Conservation (phyloP, 2,329 filamentous ascomycete genomes). For the Tolypocladium album region DNA sequence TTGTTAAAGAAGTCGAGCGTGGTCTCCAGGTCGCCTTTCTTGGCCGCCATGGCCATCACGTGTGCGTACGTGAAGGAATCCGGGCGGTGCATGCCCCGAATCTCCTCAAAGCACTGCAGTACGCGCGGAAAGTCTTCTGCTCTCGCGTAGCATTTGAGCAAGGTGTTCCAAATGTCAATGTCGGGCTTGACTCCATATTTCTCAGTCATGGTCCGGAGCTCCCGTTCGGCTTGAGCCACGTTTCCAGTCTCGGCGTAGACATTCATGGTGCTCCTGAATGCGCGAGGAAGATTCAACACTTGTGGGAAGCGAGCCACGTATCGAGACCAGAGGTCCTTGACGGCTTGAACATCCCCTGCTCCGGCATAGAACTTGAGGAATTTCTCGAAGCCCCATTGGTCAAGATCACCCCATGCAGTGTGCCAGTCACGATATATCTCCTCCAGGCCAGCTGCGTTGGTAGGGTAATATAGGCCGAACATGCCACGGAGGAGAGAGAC, state of each 20-base stretch:
- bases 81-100: constrained; percentile 40
- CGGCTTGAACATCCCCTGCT: constrained; percentile 33
- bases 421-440: constrained; percentile 39
- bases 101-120: constrained; percentile 49
- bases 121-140: constrained; percentile 57
- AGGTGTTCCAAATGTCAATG: constrained; percentile 59
- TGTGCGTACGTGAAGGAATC: constrained; percentile 58
- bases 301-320: constrained; percentile 26
- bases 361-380: constrained; percentile 38
- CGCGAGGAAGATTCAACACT: constrained; percentile 21
- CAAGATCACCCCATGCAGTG: constrained; percentile 25
- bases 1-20: constrained; percentile 54
- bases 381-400: constrained; percentile 34
- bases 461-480: constrained; percentile 30
- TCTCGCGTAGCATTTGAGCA: constrained; percentile 61
- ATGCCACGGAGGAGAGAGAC: constrained; percentile 29
- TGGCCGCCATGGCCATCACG: constrained; percentile 61
- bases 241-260: constrained; percentile 63
- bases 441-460: constrained; percentile 30
- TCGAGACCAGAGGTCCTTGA: constrained; percentile 33
- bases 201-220: constrained; percentile 50
- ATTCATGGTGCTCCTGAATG: constrained; percentile 52
- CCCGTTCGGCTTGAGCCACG: constrained; percentile 41
- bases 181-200: constrained; percentile 48
- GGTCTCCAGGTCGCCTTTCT: constrained; percentile 61